These are phyloP conservation scores for Saccharomyces hybrid DNA, from an alignment of 1,139 yeast genomes.

Conservation along the genomic window DNA sequence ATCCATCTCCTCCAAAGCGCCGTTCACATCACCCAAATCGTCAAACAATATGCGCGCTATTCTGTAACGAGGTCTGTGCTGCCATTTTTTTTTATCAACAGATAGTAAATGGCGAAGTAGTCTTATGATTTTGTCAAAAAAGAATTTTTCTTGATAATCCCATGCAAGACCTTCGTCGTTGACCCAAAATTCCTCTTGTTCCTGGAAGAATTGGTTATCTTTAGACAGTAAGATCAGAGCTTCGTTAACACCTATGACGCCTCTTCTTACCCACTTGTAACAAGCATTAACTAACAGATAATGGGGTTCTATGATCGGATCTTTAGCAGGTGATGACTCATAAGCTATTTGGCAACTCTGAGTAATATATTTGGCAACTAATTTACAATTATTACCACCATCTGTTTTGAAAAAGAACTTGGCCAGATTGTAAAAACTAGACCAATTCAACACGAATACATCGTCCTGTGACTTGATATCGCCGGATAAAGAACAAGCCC, in stretches of 20 bases:
- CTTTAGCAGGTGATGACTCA: conserved; percentile 40
- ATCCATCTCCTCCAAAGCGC: conserved; percentile 60
- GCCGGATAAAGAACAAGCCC: conserved; percentile 39
- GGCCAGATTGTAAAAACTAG: conserved; percentile 48
- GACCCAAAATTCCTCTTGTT: conserved; percentile 19
- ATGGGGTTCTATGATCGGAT: conserved; percentile 63
- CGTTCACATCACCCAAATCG: conserved; percentile 43
- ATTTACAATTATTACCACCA: conserved; percentile 20
- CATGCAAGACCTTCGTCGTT: conserved; percentile 9
- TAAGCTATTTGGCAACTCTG: conserved; percentile 39
- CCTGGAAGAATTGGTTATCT: conserved; percentile 31
- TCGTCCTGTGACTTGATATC: conserved; percentile 1
- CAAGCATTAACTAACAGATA: conserved; percentile 52
- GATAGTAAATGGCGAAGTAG: conserved; percentile 37
- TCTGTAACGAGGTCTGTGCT: conserved; percentile 73
- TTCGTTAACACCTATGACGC: conserved; percentile 30
- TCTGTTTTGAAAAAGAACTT: conserved; percentile 50
- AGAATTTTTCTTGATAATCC: conserved; percentile 11
- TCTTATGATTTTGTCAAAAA: conserved; percentile 32
- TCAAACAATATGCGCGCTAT: conserved; percentile 57
- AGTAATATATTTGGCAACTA: conserved; percentile 37
- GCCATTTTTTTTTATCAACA: conserved; percentile 83
- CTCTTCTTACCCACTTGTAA: conserved; percentile 46
- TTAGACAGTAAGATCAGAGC: conserved; percentile 38
- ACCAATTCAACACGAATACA: conserved; percentile 45